Evolutionary conservation across 495 filamentous ascomycete species (phyloP).

Genomic region (Hypoxylon crocopeplum): DNA sequence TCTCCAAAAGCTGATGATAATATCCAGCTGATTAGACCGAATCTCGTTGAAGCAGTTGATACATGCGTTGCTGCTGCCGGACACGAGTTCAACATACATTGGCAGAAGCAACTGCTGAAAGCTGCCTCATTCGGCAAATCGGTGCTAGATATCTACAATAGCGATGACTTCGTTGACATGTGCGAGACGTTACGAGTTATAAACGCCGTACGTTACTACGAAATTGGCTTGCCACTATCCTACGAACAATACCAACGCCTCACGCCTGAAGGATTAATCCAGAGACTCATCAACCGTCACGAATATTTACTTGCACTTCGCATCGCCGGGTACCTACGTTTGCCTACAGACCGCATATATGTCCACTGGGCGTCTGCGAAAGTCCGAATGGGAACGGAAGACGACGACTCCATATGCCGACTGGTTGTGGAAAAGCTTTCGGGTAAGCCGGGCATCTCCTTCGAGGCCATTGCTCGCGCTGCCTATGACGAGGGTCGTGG

Average conservation of each 20-base stretch:
- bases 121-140: slow-evolving; percentile 98
- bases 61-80: slow-evolving; percentile 83
- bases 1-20: slow-evolving; percentile 98
- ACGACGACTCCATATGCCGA: slow-evolving; percentile 87
- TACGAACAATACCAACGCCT: slow-evolving; percentile 89
- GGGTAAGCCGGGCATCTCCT: slow-evolving; percentile 90
- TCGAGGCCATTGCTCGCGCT: slow-evolving; percentile 91
- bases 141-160: slow-evolving; percentile 93
- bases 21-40: slow-evolving; percentile 87
- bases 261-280: slow-evolving; percentile 84
- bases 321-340: slow-evolving; percentile 84
- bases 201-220: slow-evolving; percentile 88
- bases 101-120: slow-evolving; percentile 94
- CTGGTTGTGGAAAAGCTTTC: slow-evolving; percentile 85
- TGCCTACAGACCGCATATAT: slow-evolving; percentile 89
- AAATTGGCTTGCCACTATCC: slow-evolving; percentile 88
- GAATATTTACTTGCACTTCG: slow-evolving; percentile 92
- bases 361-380: slow-evolving; percentile 97
- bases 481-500: slow-evolving; percentile 93
- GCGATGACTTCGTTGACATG: slow-evolving; percentile 98
- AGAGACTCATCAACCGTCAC: slow-evolving; percentile 83
- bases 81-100: slow-evolving; percentile 85
- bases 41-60: slow-evolving; percentile 90
- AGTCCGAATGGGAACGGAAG: slow-evolving; percentile 80
- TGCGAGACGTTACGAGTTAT: slow-evolving; percentile 92